These are phyloP conservation scores for Hondaea fermentalgiana DNA, from an alignment of 108 stramenopile species.

Conservation along the genomic window DNA sequence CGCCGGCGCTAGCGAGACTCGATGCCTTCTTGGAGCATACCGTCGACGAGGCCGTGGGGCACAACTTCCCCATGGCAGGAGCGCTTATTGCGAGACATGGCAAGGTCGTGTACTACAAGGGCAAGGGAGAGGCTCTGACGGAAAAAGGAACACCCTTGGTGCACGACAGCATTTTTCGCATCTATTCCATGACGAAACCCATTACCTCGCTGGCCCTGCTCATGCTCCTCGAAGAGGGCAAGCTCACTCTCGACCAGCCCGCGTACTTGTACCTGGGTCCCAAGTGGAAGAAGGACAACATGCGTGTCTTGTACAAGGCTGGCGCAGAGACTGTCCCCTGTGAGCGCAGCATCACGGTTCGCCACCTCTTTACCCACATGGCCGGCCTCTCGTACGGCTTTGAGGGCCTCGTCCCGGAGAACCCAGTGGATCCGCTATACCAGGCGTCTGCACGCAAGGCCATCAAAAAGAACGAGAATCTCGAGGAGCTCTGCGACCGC, in stretches of 20 bases:
- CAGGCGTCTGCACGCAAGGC: neutral
- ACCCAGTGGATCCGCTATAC: neutral
- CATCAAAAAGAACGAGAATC: neutral
- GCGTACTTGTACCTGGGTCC: slow-evolving; percentile 3
- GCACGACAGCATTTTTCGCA: slow-evolving; percentile 16
- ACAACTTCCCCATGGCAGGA: neutral
- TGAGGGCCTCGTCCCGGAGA: neutral
- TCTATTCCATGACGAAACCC: slow-evolving; percentile 34
- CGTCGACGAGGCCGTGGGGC: neutral
- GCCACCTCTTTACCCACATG: slow-evolving; percentile 24
- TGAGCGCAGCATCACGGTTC: neutral
- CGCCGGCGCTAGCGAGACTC: neutral
- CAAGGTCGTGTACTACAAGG: slow-evolving; percentile 14
- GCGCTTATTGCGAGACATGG: neutral
- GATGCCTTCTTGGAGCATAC: neutral
- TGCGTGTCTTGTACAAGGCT: neutral
- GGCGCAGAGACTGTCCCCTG: slow-evolving; percentile 4
- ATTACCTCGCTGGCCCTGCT: slow-evolving; percentile 26
- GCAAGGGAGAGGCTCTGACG: neutral
- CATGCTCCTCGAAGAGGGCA: slow-evolving; percentile 22
- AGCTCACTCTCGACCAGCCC: slow-evolving; percentile 19
- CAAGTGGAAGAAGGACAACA: neutral
- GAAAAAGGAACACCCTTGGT: neutral
- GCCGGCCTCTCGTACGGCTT: slow-evolving; percentile 28
- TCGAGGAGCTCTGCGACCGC: slow-evolving; percentile 12